Conservation (phyloP, 768 basidiomycete species). For the Fomitopsis serialis region DNA sequence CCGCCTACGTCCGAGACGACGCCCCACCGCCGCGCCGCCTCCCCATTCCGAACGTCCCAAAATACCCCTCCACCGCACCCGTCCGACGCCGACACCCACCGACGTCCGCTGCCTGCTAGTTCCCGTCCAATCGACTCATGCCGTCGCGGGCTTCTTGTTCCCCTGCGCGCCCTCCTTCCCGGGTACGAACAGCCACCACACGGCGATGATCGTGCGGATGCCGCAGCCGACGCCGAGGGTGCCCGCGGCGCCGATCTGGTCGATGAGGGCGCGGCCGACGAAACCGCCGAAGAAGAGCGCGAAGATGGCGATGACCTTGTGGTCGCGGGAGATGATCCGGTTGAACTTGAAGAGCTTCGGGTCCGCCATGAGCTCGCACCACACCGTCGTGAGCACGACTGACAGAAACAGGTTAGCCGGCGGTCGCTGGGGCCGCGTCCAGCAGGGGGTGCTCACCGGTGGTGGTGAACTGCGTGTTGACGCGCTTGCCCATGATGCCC, state of each 20-base stretch:
- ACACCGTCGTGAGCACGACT: slow-evolving; percentile 84
- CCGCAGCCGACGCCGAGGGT: slow-evolving; percentile 66
- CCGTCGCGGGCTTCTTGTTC: slow-evolving; percentile 3
- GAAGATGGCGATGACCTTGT: slow-evolving; percentile 60
- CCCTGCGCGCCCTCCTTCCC: slow-evolving; percentile 24
- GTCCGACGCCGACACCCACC: too few relatives aligned
- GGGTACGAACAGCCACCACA: slow-evolving; percentile 65
- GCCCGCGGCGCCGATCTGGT: slow-evolving; percentile 52
- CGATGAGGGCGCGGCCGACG: slow-evolving; percentile 51
- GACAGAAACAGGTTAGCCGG: not conserved
- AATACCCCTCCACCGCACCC: too few relatives aligned
- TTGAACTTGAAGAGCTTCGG: slow-evolving; percentile 63
- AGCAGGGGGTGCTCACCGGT: slow-evolving; percentile 44
- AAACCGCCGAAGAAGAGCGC: slow-evolving; percentile 80
- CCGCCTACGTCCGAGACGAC: too few relatives aligned
- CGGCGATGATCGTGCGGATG: slow-evolving; percentile 51
- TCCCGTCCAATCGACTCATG: not conserved
- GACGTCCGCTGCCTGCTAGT: too few relatives aligned
- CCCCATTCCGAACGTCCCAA: too few relatives aligned
- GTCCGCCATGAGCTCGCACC: slow-evolving; percentile 85
- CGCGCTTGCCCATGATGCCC: slow-evolving; percentile 78
- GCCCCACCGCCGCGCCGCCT: too few relatives aligned
- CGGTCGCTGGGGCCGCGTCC: not conserved
- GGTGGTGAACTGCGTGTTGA: slow-evolving; percentile 76
- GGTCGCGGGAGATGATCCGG: slow-evolving; percentile 57